Conservation (phyloP, 2,329 filamentous ascomycete genomes). For the Mycosphaerelloides madeirae region DNA sequence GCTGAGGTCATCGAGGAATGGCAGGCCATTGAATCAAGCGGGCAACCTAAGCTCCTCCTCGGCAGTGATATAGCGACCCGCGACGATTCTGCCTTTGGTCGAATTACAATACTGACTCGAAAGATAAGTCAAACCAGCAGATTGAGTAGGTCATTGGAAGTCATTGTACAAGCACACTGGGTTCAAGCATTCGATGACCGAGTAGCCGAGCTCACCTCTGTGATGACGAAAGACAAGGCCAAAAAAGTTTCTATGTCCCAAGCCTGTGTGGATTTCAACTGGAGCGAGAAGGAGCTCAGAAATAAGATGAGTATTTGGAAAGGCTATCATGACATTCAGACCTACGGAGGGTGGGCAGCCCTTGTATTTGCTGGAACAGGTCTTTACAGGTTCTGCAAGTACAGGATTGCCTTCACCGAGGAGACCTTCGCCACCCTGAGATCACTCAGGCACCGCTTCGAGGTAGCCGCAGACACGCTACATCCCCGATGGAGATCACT, state of each 20-base stretch:
- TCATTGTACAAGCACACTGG: slow-evolving; percentile 56
- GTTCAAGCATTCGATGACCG: slow-evolving; percentile 52
- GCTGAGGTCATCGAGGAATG: slow-evolving; percentile 33
- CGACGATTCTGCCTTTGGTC: slow-evolving; percentile 31
- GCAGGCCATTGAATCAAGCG: slow-evolving; percentile 30
- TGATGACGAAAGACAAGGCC: slow-evolving; percentile 37
- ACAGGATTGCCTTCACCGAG: slow-evolving; percentile 50
- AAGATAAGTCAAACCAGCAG: slow-evolving; percentile 49
- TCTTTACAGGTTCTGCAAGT: slow-evolving; percentile 58
- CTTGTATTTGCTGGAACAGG: slow-evolving; percentile 56
- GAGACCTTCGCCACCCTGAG: slow-evolving; percentile 48
- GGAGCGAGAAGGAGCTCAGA: slow-evolving; percentile 55
- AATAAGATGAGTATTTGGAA: slow-evolving; percentile 54
- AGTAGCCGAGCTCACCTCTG: slow-evolving; percentile 38
- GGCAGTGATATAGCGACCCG: slow-evolving; percentile 18
- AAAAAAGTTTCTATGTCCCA: slow-evolving; percentile 51
- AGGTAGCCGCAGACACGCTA: slow-evolving; percentile 30
- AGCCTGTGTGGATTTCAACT: slow-evolving; percentile 51
- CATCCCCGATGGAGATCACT: slow-evolving; percentile 46
- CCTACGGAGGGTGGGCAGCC: slow-evolving; percentile 52
- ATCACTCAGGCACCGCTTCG: slow-evolving; percentile 43
- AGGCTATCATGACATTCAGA: slow-evolving; percentile 56
- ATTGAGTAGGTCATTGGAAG: slow-evolving; percentile 53
- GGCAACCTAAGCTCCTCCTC: slow-evolving; percentile 24
- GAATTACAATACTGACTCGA: slow-evolving; percentile 42